Conservation (phyloP, 1,139 yeast genomes). For the Blastobotrys arbuscula region DNA sequence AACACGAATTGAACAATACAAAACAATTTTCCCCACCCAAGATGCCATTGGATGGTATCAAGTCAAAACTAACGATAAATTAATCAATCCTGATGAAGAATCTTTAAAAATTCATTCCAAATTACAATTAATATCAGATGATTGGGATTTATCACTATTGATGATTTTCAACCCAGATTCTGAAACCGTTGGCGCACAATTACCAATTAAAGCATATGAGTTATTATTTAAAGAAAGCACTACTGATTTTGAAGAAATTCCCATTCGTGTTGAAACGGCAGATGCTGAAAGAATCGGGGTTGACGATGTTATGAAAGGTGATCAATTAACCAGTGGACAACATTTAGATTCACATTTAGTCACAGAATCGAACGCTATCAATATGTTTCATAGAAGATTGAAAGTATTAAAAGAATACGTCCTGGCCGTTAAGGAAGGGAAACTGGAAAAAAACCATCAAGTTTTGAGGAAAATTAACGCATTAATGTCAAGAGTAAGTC, state of each 20-base stretch:
- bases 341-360: slow-evolving; percentile 24
- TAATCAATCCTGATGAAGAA: slow-evolving; percentile 20
- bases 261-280: slow-evolving; percentile 29
- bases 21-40: slow-evolving; percentile 31
- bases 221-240: slow-evolving; percentile 23
- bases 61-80: slow-evolving; percentile 19
- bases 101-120: slow-evolving; percentile 23
- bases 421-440: slow-evolving; percentile 19
- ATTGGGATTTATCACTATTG: slow-evolving; percentile 21
- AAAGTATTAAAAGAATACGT: slow-evolving; percentile 25
- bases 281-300: slow-evolving; percentile 37
- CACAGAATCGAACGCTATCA: slow-evolving; percentile 31
- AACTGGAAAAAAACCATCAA: slow-evolving; percentile 21
- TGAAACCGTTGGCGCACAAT: slow-evolving; percentile 16
- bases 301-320: slow-evolving; percentile 30
- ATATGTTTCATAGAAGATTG: slow-evolving; percentile 29
- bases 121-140: slow-evolving; percentile 14
- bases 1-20: slow-evolving; percentile 26
- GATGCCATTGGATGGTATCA: slow-evolving; percentile 34
- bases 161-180: slow-evolving; percentile 21
- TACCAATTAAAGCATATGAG: slow-evolving; percentile 32
- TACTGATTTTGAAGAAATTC: slow-evolving; percentile 24
- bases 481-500: slow-evolving; percentile 21
- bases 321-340: slow-evolving; percentile 14
- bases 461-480: slow-evolving; percentile 27